Base-by-base conservation (phyloP, 345 rosid species). In the Pugionium cornutum region DNA sequence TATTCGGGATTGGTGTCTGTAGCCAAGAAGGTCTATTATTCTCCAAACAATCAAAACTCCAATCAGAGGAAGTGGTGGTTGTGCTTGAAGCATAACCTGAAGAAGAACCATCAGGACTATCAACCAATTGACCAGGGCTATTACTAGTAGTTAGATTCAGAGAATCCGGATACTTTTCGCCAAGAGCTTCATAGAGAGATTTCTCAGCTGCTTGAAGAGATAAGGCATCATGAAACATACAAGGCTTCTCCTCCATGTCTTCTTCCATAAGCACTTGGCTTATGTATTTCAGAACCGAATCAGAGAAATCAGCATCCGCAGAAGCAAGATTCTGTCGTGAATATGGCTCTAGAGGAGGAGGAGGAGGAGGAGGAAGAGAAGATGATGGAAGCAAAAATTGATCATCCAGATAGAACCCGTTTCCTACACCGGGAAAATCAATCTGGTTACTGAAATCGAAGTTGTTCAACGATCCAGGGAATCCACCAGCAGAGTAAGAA, bases 181-280 rank as follows among this genome's bases (percentile, higher is more conserved):
- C 86, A 6, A 88, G 76, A 67, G 82, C 87, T 54, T 86, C 87
- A 46, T 84, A 86, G 33, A 90, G 81, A 33, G 90, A 82, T 51
- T 78, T 84, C 73, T 88, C 89, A 11, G 95, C 86, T 31, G 87
- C 85, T 80, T 82, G 86, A 34, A 91, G 89, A 77, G 83, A 89
- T 57, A 83, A 76, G 25, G 88, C 77, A 58, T 86, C 88, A 11
- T 77, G 83, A 64, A 86, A 81, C 84, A 78, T 80, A 62, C 75
- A 76, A 25, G 88, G 71, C 62, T 80, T 80, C 36, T 80, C 89
- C 9, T 78, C 87, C 72, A 78, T 78, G 75, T 83, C 83, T 52
- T 90, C 95, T 67, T 91, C 89, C 91, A 88, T 82, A 39, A 91
- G 91, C 18, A 88, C 85, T 76, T 81, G 84, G 34, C 77, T 86